Base-by-base conservation (phyloP, 805 yeast genomes). In the Jamesozyma hellenica region DNA sequence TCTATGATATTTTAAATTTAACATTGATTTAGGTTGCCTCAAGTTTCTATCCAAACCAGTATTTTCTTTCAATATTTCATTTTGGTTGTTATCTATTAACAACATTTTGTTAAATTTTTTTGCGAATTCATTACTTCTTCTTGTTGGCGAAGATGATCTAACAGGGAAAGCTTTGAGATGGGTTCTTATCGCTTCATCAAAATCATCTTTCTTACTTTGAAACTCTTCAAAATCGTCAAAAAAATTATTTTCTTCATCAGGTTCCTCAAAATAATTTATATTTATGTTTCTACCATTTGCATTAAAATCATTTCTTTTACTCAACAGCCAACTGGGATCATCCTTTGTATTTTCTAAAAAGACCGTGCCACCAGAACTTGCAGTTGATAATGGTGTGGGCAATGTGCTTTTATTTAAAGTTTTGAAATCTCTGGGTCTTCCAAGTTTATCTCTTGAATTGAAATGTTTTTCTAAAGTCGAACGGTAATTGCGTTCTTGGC, bases 21-120 rank as follows among this genome's bases (percentile, higher is more conserved):
- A 42, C 62, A 59, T 58, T 0, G 64, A 59, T 30, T 53, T 51
- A 2, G 60, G 62, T 33, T 59, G 61, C 34, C 51, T 50, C 11
- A 59, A 33, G 11, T 21, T n/a, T 4, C 21, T 13, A 12, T 17
- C 26, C 2, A 4, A 16, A 3, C 13, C 9, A 9, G 13, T 7
- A 37, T 28, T 23, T 18, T 41, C 16, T 13, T 15, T 21, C 5
- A n/a, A n/a, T 8, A n/a, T 23, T 14, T 13, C 28, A n/a, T 7
- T n/a, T 35, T 35, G 36, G 37, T 41, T 18, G 23, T 41, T 28
- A 30, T 35, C 41, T 12, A 50, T 31, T 18, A 31, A 44, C 18
- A 49, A 23, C 19, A 37, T 44, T 14, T 43, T 41, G 26, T 42
- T 45, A 35, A 51, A 45, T 12, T 46, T 44, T 7, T 42, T 39